Evolutionary conservation across 805 yeast genomes (phyloP).

Genomic region (Pichia paraexigua): DNA sequence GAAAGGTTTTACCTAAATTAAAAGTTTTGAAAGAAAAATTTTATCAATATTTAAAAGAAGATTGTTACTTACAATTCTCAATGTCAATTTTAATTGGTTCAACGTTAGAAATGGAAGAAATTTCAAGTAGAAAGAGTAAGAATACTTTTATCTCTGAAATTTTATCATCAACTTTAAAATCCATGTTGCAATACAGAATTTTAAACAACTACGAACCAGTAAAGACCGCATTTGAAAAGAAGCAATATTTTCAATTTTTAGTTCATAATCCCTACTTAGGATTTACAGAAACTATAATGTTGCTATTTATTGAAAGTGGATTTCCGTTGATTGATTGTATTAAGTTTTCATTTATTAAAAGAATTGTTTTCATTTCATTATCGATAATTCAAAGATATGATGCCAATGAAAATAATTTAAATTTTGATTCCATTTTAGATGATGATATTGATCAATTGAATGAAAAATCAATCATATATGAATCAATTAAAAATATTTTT

Average conservation of each 20-base stretch:
- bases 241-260: slow-evolving; percentile 18
- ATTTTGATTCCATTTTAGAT: slow-evolving; percentile 16
- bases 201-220: slow-evolving; percentile 20
- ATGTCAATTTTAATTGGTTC: slow-evolving; percentile 32
- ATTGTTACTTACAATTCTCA: slow-evolving; percentile 13
- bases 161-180: slow-evolving; percentile 28
- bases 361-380: slow-evolving; percentile 13
- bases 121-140: slow-evolving; percentile 42
- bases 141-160: slow-evolving; percentile 11
- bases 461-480: neutral
- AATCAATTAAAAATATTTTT: neutral
- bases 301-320: slow-evolving; percentile 36
- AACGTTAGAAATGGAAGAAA: slow-evolving; percentile 51
- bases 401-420: slow-evolving; percentile 13
- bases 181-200: slow-evolving; percentile 36
- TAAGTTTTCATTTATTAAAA: slow-evolving; percentile 18
- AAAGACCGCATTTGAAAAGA: slow-evolving; percentile 6
- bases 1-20: neutral
- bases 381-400: slow-evolving; percentile 19
- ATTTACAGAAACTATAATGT: slow-evolving; percentile 32
- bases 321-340: slow-evolving; percentile 34
- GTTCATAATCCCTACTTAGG: slow-evolving; percentile 28
- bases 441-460: slow-evolving; percentile 2
- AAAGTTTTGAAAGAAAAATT: neutral
- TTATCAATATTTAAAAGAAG: slow-evolving; percentile 1